Evolutionary conservation across 2,329 filamentous ascomycete species (phyloP).

Genomic region (Hymenoscyphus albidus): DNA sequence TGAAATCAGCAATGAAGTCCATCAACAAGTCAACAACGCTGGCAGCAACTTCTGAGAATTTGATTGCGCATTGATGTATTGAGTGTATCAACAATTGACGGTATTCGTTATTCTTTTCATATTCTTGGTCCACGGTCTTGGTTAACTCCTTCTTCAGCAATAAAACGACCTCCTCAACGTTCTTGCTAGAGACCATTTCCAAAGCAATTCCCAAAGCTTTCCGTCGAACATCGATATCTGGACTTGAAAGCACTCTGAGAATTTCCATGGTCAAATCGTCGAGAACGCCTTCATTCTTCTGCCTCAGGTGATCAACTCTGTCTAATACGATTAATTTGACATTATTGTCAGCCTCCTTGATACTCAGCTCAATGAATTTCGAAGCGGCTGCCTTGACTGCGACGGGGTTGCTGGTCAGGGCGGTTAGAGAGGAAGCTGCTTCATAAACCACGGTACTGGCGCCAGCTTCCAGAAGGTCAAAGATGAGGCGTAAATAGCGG

Average conservation of each 20-base stretch:
- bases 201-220: conserved; percentile 88
- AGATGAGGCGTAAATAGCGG: conserved; percentile 88
- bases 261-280: conserved; percentile 98
- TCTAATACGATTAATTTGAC: conserved; percentile 98
- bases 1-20: conserved; percentile 99
- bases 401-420: conserved; percentile 92
- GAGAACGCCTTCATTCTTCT: conserved; percentile 84
- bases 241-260: conserved; percentile 86
- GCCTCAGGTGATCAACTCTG: conserved; percentile 80
- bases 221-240: conserved; percentile 90
- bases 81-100: conserved; percentile 92
- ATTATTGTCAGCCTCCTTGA: conserved; percentile 98
- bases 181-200: conserved; percentile 98
- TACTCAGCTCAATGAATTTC: conserved; percentile 95
- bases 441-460: conserved; percentile 97
- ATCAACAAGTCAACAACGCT: conserved; percentile 96
- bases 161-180: conserved; percentile 94
- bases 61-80: conserved; percentile 98
- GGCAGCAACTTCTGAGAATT: conserved; percentile 95
- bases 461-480: conserved; percentile 89
- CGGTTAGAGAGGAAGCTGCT: conserved; percentile 89
- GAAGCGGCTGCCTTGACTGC: conserved; percentile 93
- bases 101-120: conserved; percentile 97
- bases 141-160: conserved; percentile 95
- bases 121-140: conserved; percentile 97